Conservation (phyloP, 306 rosid genomes). For the Dicorynia guianensis region DNA sequence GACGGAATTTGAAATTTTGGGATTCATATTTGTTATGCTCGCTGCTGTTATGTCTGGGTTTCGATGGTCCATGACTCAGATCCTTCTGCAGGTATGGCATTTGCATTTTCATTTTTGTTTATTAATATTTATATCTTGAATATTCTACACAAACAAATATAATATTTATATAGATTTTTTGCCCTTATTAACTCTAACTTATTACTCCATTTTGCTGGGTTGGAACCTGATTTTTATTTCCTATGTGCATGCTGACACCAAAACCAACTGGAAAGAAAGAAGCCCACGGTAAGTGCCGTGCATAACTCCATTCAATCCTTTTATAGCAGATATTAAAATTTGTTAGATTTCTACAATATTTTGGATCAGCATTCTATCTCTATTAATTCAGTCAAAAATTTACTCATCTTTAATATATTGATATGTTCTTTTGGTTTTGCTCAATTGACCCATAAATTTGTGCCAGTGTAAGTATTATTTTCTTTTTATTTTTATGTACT, state of each 20-base stretch:
- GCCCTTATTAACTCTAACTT: slow-evolving; percentile 30
- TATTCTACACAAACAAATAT: neutral
- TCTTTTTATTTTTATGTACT: neutral
- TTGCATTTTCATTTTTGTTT: slow-evolving; percentile 26
- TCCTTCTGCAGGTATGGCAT: slow-evolving; percentile 85
- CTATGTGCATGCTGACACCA: slow-evolving; percentile 41
- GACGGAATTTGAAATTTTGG: slow-evolving; percentile 87
- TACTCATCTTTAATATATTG: neutral
- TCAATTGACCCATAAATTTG: slow-evolving; percentile 12
- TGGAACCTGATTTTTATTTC: slow-evolving; percentile 53
- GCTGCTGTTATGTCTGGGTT: slow-evolving; percentile 99
- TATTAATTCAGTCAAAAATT: neutral
- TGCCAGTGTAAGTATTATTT: neutral
- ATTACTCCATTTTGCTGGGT: slow-evolving; percentile 50
- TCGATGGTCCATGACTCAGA: slow-evolving; percentile 98
- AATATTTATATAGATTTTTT: neutral
- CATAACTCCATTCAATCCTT: slow-evolving; percentile 29
- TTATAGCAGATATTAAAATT: slow-evolving; percentile 22
- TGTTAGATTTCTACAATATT: slow-evolving; percentile 31
- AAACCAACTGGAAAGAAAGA: slow-evolving; percentile 78
- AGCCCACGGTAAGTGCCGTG: slow-evolving; percentile 78
- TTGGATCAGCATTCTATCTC: slow-evolving; percentile 14
- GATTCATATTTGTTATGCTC: slow-evolving; percentile 93
- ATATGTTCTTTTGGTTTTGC: neutral
- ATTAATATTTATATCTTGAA: slow-evolving; percentile 28